Conservation (phyloP, 2,329 filamentous ascomycete species). For the Pezicula neosporulosa region DNA sequence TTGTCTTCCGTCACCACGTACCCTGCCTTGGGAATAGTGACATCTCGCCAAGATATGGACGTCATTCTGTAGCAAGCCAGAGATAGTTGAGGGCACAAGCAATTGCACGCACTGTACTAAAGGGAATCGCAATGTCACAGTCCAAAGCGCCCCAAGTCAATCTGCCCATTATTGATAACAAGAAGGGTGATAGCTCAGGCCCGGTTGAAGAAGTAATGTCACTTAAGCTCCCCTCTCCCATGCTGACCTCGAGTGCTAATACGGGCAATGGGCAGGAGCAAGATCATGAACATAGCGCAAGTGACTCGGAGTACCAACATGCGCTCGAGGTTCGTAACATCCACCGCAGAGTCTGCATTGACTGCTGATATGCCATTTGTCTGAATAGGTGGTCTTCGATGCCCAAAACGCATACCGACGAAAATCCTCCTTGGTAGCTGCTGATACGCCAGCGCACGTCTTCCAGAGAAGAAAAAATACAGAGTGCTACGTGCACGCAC, state of each 20-base stretch:
- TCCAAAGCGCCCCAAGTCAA: no score
- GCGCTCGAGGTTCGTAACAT: constrained; percentile 39
- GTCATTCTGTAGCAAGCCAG: no score
- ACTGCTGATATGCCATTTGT: not conserved
- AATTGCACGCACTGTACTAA: no score
- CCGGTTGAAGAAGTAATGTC: not conserved
- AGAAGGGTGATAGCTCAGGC: not conserved
- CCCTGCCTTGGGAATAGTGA: no score
- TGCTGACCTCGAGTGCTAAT: not conserved
- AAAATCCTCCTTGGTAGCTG: constrained; percentile 61
- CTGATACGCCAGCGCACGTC: constrained; percentile 39
- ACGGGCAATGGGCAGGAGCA: constrained; percentile 8
- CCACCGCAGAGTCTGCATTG: not conserved
- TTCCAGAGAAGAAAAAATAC: constrained; percentile 38
- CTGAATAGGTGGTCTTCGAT: constrained; percentile 55
- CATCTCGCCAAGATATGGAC: no score
- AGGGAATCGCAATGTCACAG: no score
- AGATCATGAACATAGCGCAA: constrained; percentile 20
- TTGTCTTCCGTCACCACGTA: no score
- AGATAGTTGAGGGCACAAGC: no score
- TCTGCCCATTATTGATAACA: no score
- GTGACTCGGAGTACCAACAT: constrained; percentile 31
- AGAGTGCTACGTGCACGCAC: constrained; percentile 63
- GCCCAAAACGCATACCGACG: constrained; percentile 56
- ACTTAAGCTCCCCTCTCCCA: not conserved